phyloP scores from a whole-genome alignment of 192 early-diverging fungal genomes.

The Kickxella alabastrina region DNA sequence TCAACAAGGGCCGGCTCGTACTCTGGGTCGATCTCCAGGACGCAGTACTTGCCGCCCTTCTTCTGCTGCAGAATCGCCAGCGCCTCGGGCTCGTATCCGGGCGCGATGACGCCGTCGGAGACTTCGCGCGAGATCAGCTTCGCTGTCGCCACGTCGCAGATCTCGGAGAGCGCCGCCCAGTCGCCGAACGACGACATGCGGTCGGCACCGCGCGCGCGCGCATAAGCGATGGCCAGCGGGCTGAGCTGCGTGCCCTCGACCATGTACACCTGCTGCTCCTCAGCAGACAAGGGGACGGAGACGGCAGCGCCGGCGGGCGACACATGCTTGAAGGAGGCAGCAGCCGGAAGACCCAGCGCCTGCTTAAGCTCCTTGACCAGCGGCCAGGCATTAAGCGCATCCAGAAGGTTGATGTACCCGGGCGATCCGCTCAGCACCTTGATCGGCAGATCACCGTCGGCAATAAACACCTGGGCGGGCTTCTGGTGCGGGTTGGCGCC shows the following conservation, averaged over 20 bases:
- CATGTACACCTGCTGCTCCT: constrained; percentile 86
- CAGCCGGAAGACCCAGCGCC: constrained; percentile 85
- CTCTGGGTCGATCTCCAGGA: constrained; percentile 86
- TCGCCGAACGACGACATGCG: constrained; percentile 99
- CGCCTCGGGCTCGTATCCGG: constrained; percentile 79
- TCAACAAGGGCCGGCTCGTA: constrained; percentile 85
- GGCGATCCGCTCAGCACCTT: constrained; percentile 88
- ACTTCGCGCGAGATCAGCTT: constrained; percentile 95
- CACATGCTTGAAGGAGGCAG: constrained; percentile 99
- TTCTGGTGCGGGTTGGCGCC: constrained; percentile 99
- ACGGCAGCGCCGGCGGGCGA: constrained; percentile 98
- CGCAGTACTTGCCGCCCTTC: constrained; percentile 96
- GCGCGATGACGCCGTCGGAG: constrained; percentile 96
- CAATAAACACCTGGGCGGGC: constrained; percentile 90
- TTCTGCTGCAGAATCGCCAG: constrained; percentile 89
- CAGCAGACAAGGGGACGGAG: constrained; percentile 70
- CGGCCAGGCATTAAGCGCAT: constrained; percentile 96
- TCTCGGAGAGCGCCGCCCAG: constrained; percentile 92
- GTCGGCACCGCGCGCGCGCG: constrained; percentile 96
- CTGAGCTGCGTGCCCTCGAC: constrained; percentile 85
- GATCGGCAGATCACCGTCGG: constrained; percentile 79
- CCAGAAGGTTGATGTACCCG: constrained; percentile 97
- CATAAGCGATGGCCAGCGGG: constrained; percentile 89
- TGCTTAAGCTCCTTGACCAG: constrained; percentile 93
- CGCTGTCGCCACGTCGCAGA: constrained; percentile 87